Percentiles rank a stretch among this genome's conserved stretches.
phyloP scores from a whole-genome alignment of 495 filamentous ascomycete genomes.

The Aspergillus olivimuriae region DNA sequence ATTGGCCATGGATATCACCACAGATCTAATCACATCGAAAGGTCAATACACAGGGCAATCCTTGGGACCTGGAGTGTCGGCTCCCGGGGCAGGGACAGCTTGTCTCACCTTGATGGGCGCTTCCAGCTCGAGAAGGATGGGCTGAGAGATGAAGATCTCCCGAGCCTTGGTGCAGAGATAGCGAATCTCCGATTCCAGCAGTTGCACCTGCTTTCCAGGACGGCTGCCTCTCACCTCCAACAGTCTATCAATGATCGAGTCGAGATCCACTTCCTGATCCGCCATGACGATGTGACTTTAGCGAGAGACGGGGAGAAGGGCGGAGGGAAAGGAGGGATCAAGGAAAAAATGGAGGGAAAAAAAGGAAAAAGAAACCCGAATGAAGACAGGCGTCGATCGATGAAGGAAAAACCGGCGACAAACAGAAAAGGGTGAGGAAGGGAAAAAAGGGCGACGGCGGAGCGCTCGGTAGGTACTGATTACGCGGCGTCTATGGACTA shows the following conservation, averaged over 20 bases:
- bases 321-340: constrained; percentile 21
- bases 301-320: constrained; percentile 20
- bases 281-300: constrained; percentile 63
- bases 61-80: no score
- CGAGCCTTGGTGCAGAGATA: constrained; percentile 97
- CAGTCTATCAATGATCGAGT: constrained; percentile 97
- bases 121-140: constrained; percentile 93
- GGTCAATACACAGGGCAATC: constrained; percentile 6
- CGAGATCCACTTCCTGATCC: constrained; percentile 96
- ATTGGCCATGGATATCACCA: constrained; percentile 98
- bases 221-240: constrained; percentile 96
- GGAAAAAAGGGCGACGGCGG: constrained; percentile 30
- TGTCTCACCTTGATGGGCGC: constrained; percentile 90
- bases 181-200: constrained; percentile 93
- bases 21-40: constrained; percentile 64
- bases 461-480: constrained; percentile 31
- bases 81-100: no score
- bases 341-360: constrained; percentile 18
- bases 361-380: constrained; percentile 18
- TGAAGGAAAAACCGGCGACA: constrained; percentile 20
- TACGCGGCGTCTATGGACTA: constrained; percentile 37
- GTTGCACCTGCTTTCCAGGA: constrained; percentile 96
- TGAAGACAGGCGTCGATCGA: constrained; percentile 8
- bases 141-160: constrained; percentile 99
- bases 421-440: constrained; percentile 22